Evolutionary conservation across 202 grass and related monocot genomes (phyloP), one percentile per base, ranked within the genome.

Genomic region (Setaria viridis): DNA sequence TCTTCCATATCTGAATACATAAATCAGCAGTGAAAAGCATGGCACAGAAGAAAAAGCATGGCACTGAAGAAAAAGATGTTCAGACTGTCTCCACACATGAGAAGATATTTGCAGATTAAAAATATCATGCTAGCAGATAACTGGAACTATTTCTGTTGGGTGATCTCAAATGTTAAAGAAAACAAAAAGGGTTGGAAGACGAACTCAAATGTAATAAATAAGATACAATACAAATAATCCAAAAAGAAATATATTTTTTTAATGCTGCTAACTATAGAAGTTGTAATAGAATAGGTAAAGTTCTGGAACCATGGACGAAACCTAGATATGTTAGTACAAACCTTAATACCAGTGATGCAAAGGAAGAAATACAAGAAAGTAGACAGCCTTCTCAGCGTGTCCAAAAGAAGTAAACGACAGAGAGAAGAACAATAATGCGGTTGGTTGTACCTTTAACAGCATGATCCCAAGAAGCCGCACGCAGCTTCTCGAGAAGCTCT

Each of bases 401-500:
- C 29, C 4, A 82, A 11, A 66, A 66, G 20, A 80, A 79, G 1
- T 66, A 57, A 75, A 19, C 1, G 15, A 21, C 21, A 62, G 17
- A 33, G 82, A 64, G 41, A 82, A 49, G 34, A 69, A 54, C 3
- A 65, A 77, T 51, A 7, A 78, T 84, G 83, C 74, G 11, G 12
- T 35, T 57, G 20, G 30, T 11, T 80, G 11, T 78, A 94, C 96
- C 96, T 96, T 94, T 86, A 73, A 94, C 90, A 84, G 94, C 93
- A 86, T 89, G 91, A 80, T 94, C 91, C 96, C 96, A 99, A 7
- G 96, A 99, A 84, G 96, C 96, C 88, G 85, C 84, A 64, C 91
- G 91, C 25, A 95, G 84, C 87, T 99, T 99, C 88, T 96, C 96
- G 20, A 99, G 96, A 82, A 99, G 90, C 86, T 99, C 96, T 87